phyloP scores from a whole-genome alignment of 495 filamentous ascomycete species.

The Mytilinidion resinicola region DNA sequence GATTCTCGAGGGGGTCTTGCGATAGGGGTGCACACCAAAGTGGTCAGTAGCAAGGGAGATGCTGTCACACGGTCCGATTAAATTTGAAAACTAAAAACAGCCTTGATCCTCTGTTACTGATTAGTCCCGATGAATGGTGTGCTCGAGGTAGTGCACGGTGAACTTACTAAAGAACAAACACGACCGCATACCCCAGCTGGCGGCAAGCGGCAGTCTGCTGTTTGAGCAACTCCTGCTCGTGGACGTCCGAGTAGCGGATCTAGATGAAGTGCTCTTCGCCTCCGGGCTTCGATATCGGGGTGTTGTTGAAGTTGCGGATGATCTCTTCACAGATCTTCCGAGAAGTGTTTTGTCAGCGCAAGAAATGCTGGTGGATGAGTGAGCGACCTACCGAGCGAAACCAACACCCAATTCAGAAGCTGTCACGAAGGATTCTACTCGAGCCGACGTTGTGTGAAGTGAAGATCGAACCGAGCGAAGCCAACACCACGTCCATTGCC shows the following conservation, averaged over 20 bases:
- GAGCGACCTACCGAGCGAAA: conserved; percentile 73
- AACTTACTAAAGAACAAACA: too few species aligned
- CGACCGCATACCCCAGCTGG: conserved; percentile 35
- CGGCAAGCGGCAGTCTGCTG: conserved; percentile 86
- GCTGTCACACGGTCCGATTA: too few species aligned
- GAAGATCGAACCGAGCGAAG: conserved; percentile 62
- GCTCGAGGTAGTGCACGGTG: too few species aligned
- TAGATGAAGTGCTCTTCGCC: conserved; percentile 75
- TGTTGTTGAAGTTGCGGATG: conserved; percentile 75
- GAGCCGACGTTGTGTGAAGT: conserved; percentile 77
- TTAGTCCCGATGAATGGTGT: too few species aligned
- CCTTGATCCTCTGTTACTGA: too few species aligned
- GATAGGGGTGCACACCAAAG: too few species aligned
- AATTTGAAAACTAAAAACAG: too few species aligned
- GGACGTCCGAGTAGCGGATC: conserved; percentile 93
- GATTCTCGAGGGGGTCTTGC: too few species aligned
- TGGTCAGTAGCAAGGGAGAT: too few species aligned
- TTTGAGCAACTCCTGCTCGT: conserved; percentile 92
- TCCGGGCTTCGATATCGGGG: conserved; percentile 48
- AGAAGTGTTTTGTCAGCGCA: too few species aligned
- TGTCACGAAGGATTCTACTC: conserved; percentile 85
- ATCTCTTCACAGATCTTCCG: conserved; percentile 83
- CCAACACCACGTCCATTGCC: too few species aligned
- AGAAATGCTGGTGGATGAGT: too few species aligned
- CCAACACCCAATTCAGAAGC: conserved; percentile 88